phyloP scores from a whole-genome alignment of 2,329 filamentous ascomycete genomes.

The Albophoma yamanashiensis region DNA sequence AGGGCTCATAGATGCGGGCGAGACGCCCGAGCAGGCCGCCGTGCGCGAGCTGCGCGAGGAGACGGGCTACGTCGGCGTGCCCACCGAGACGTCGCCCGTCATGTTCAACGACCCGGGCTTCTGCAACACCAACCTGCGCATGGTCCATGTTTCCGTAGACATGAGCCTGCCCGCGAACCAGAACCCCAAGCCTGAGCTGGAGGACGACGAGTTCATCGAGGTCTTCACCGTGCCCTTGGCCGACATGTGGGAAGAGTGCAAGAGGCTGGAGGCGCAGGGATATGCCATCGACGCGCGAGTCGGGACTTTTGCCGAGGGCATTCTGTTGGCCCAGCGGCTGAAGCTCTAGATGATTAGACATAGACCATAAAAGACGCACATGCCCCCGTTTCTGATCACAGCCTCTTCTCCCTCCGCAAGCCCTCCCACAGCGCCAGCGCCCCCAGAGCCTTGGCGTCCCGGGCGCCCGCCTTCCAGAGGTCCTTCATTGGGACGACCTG shows the following conservation, averaged over 20 bases:
- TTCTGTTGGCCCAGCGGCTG: slow-evolving; percentile 56
- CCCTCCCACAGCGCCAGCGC: slow-evolving; percentile 50
- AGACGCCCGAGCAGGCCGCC: slow-evolving; percentile 50
- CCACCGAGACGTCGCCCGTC: slow-evolving; percentile 47
- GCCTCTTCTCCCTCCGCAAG: slow-evolving; percentile 33
- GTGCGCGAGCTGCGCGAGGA: slow-evolving; percentile 56
- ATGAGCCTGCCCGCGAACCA: slow-evolving; percentile 59
- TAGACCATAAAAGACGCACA: neutral
- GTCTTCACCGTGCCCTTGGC: slow-evolving; percentile 59
- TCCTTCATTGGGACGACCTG: slow-evolving; percentile 46
- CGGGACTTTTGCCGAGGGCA: slow-evolving; percentile 67
- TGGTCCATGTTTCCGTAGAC: slow-evolving; percentile 66
- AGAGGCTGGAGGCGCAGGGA: slow-evolving; percentile 55
- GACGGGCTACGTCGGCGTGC: slow-evolving; percentile 51
- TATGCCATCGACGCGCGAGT: slow-evolving; percentile 73
- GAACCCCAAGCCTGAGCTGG: slow-evolving; percentile 56
- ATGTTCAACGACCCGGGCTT: slow-evolving; percentile 60
- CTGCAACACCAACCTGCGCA: slow-evolving; percentile 55
- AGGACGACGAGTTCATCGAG: slow-evolving; percentile 77
- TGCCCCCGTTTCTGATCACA: slow-evolving; percentile 13
- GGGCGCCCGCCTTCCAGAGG: slow-evolving; percentile 44
- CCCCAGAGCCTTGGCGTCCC: slow-evolving; percentile 49
- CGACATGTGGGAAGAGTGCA: slow-evolving; percentile 55
- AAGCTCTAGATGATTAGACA: slow-evolving; percentile 21
- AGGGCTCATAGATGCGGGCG: slow-evolving; percentile 50